phyloP scores from a whole-genome alignment of 1,139 yeast species.

The Suhomyces maxii region DNA sequence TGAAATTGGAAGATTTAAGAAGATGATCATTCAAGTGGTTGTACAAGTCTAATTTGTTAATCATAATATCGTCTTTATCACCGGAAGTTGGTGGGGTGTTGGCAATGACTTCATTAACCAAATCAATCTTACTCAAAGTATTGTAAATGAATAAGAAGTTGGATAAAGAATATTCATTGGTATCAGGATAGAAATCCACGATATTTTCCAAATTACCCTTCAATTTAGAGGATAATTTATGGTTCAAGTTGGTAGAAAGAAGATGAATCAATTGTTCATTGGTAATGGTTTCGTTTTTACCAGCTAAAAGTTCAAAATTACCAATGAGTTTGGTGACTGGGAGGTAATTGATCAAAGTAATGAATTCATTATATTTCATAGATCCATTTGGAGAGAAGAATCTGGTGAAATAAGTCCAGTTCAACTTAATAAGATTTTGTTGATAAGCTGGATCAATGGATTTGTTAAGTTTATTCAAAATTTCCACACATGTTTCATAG shows the following conservation, averaged over 20 bases:
- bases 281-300: conserved; percentile 33
- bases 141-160: conserved; percentile 47
- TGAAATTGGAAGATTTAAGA: conserved; percentile 53
- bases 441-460: conserved; percentile 46
- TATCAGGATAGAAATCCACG: conserved; percentile 39
- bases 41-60: conserved; percentile 45
- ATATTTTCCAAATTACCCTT: conserved; percentile 36
- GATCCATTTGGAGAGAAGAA: conserved; percentile 45
- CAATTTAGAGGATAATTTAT: conserved; percentile 42
- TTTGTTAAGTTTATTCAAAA: conserved; percentile 39
- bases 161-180: conserved; percentile 37
- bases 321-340: conserved; percentile 52
- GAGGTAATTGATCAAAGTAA: conserved; percentile 43
- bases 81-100: conserved; percentile 48
- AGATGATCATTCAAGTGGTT: conserved; percentile 51
- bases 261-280: conserved; percentile 36
- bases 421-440: conserved; percentile 43
- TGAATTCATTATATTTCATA: conserved; percentile 42
- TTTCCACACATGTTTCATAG: conserved; percentile 42
- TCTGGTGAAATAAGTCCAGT: conserved; percentile 46
- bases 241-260: conserved; percentile 41
- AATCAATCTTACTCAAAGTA: conserved; percentile 45
- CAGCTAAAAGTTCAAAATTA: conserved; percentile 42
- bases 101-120: conserved; percentile 62
- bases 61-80: conserved; percentile 47